These are phyloP conservation scores for Neurospora sp. DNA, from an alignment of 495 filamentous ascomycete genomes.

Conservation along the genomic window DNA sequence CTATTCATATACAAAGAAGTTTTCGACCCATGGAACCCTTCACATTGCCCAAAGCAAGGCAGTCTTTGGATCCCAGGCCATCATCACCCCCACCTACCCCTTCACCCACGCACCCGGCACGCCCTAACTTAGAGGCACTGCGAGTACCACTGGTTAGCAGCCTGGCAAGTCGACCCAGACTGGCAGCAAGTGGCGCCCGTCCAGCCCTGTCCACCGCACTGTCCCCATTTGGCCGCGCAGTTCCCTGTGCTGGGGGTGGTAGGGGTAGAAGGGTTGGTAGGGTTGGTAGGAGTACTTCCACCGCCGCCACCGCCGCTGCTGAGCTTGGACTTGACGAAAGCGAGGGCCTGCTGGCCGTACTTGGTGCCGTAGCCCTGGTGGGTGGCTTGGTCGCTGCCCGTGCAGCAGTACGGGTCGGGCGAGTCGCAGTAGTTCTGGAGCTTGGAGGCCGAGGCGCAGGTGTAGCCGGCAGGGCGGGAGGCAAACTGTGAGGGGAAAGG, in stretches of 20 bases:
- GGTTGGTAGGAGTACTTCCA: constrained; percentile 1
- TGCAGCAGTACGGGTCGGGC: constrained; percentile 55
- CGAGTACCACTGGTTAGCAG: constrained; percentile 38
- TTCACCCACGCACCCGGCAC: background rate
- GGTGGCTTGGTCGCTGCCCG: constrained; percentile 43
- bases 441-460: constrained; percentile 40
- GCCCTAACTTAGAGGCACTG: constrained; percentile 27
- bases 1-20: background rate
- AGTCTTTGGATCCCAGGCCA: background rate
- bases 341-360: constrained; percentile 47
- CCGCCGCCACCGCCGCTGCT: constrained; percentile 1
- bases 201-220: constrained; percentile 43
- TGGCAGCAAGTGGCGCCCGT: constrained; percentile 36
- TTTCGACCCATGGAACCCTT: background rate
- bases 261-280: background rate
- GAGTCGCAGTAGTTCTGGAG: constrained; percentile 55
- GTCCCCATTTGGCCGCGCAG: constrained; percentile 28
- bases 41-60: background rate
- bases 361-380: constrained; percentile 50
- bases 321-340: constrained; percentile 42
- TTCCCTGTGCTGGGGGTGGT: constrained; percentile 15
- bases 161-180: constrained; percentile 32
- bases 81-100: constrained; percentile 6
- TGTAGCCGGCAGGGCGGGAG: constrained; percentile 44
- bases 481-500: constrained; percentile 34